Evolutionary conservation across 2,329 filamentous ascomycete genomes (phyloP), one percentile per base, ranked within the genome.

Genomic region (Fusarium nelsonii): DNA sequence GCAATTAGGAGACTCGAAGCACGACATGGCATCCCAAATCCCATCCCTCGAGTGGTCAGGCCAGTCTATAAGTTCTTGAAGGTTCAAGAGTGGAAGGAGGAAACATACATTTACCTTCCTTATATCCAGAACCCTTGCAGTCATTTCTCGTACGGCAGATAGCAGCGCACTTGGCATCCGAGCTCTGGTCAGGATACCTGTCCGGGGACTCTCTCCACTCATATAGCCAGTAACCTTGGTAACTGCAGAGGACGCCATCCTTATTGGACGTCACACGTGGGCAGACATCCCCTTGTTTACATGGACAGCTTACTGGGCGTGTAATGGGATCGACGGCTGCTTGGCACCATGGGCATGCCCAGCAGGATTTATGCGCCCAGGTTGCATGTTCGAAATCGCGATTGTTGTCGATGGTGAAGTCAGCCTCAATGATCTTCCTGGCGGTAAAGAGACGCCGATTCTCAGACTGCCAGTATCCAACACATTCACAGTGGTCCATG

Each of bases 1-100:
- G 20, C 61, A 64, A 9, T 58, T 40, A 3, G 59, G 62, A 14
- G 48, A 64, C 4, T 45, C 18, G 2, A 63, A 65, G 33, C 59
- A 59, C 18, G 20, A 33, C 4, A 48, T 36, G 5, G 49, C 59
- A 32, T 65, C 62, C 59, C 62, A 64, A 3, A 37, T 11, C 7
- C 14, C 33, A 26, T 58, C 40, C 20, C 8, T 4, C 4, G 41
- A 44, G 6, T 32, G 28, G 33, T 49, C 28, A 7, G 20, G 11
- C 23, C n/a, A 14, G 8, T 39, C 33, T 10, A 23, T 28, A n/a
- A 36, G 23, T 23, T 23, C 18, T n/a, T 18, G 30, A 34, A 4
- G 48, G 8, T 15, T 14, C 37, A 2, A 52, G 43, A 2, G 11
- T 16, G n/a, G 36, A 28, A 4, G 8, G n/a, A 4, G 39, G 34